phyloP scores from a whole-genome alignment of 345 rosid species.

The Erucastrum elatum region DNA sequence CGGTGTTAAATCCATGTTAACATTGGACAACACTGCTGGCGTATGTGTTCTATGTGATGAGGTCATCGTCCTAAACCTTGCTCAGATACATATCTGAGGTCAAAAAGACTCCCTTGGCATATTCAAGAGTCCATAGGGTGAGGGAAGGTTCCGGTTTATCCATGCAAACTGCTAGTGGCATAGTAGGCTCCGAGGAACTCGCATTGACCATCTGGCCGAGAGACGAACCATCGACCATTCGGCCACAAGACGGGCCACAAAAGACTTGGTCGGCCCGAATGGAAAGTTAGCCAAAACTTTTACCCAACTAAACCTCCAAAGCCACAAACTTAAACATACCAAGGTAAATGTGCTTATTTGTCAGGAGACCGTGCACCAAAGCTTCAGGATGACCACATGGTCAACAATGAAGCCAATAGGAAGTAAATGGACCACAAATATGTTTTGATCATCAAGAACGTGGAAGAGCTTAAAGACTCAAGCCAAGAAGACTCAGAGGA shows the following conservation, averaged over 20 bases:
- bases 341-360: not conserved
- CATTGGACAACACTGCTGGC: not conserved
- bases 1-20: not conserved
- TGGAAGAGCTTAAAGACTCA: not conserved
- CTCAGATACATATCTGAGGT: not conserved
- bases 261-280: not conserved
- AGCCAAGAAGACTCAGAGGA: not conserved
- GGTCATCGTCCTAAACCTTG: not conserved
- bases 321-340: not conserved
- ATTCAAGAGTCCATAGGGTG: not conserved
- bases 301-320: not conserved
- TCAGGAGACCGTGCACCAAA: not conserved
- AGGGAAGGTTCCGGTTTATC: not conserved
- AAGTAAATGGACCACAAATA: not conserved
- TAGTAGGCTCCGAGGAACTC: not conserved
- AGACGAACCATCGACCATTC: not conserved
- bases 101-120: not conserved
- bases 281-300: not conserved
- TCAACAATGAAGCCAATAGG: not conserved
- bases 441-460: not conserved
- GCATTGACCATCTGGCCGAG: not conserved
- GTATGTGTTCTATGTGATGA: not conserved
- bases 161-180: not conserved
- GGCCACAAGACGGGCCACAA: not conserved
- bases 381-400: not conserved